Percentiles rank a stretch among this genome's conserved stretches.
These are phyloP conservation scores for Botrytis deweyae DNA, from an alignment of 2,329 filamentous ascomycete species.

Conservation along the genomic window DNA sequence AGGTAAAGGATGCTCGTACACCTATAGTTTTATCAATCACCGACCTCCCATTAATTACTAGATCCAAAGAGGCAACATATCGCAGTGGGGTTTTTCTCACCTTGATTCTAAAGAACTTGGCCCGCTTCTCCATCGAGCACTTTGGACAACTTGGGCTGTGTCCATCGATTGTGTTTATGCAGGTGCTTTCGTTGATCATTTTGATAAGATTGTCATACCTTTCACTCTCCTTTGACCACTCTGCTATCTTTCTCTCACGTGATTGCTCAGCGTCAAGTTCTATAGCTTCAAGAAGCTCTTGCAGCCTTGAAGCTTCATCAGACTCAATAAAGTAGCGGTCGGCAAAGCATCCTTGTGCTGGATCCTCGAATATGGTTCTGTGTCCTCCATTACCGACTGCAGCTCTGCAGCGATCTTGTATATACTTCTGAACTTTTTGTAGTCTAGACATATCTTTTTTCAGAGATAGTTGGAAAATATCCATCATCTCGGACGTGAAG, in stretches of 20 bases:
- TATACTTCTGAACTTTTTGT: conserved; percentile 49
- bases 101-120: conserved; percentile 45
- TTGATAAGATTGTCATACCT: conserved; percentile 43
- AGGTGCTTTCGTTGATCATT: conserved; percentile 39
- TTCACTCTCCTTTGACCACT: conserved; percentile 41
- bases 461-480: conserved; percentile 53
- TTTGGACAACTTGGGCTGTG: conserved; percentile 44
- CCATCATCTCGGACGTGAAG: conserved; percentile 51
- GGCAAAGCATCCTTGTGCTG: conserved; percentile 41
- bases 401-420: conserved; percentile 42
- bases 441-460: conserved; percentile 52
- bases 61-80: no score
- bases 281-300: conserved; percentile 36
- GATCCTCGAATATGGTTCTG: conserved; percentile 50
- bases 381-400: conserved; percentile 17
- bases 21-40: conserved; percentile 1
- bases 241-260: conserved; percentile 42
- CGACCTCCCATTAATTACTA: background rate
- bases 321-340: conserved; percentile 33
- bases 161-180: conserved; percentile 40
- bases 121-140: conserved; percentile 43
- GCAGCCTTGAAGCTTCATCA: conserved; percentile 31
- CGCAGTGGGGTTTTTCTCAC: background rate
- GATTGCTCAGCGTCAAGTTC: conserved; percentile 36
- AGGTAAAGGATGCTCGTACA: conserved; percentile 54